Evolutionary conservation across 2,329 filamentous ascomycete species (phyloP), one percentile per base, ranked within the genome.

Genomic region (Neonectria magnoliae): DNA sequence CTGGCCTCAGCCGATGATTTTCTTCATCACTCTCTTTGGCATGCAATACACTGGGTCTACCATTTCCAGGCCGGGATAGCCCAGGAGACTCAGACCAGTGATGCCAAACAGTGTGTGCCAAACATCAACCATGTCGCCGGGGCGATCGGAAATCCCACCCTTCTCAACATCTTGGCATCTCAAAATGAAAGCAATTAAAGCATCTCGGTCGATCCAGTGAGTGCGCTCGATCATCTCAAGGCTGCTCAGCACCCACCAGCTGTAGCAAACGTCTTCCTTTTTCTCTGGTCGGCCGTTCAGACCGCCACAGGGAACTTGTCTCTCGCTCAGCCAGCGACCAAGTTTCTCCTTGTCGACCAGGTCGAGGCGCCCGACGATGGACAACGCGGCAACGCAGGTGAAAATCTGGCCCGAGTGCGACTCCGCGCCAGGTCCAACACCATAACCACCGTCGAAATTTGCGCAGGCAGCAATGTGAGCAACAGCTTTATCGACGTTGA

Each of bases 211-310:
- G 76, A 99, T 97, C 96, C 96, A 99, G 78, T 98, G 93, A 57
- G 94, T 86, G 60, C 91, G 90, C 58, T 87, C 90, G 71, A 99
- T 92, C 86, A 98, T 98, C 50, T 92, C 91, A 71, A 99, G 82
- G 77, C 94, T 97, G 76, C 93, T 95, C 75, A 95, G 83, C 48
- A 98, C 96, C 96, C 96, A 99, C 96, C 96, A 99, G 78, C 93
- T 97, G 81, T 99, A 99, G 82, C 96, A 99, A 14, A 97, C 95
- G 78, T 99, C 96, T 77, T 97, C 95, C 67, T 92, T 82, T 83
- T 99, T 99, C 81, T 98, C 96, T 0, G 96, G 96, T 53, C 96
- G 87, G 3, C 96, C 96, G 77, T 99, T 99, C 55, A 99, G 82
- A 0, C 96, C 96, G 31, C 96, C 96, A 52, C 90, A 91, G 10